Conservation (phyloP, 116 monocot genomes). For the Cymodocea nodosa region DNA sequence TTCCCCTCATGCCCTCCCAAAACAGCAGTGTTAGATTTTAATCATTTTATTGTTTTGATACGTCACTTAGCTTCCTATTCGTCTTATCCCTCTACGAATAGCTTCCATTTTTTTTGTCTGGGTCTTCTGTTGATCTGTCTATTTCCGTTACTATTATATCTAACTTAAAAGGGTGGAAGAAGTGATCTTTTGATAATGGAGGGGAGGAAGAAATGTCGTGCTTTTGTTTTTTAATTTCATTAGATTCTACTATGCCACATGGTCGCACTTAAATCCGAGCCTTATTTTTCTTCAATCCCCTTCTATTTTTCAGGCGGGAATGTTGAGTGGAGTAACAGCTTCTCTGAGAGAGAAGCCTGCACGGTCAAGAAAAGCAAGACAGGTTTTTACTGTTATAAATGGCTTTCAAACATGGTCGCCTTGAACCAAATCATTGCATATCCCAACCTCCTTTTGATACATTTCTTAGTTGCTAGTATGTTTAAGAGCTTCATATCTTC, state of each 20-base stretch:
- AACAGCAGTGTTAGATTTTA: background rate
- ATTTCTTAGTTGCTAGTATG: background rate
- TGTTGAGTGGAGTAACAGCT: slow-evolving; percentile 54
- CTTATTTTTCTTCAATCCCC: background rate
- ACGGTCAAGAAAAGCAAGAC: slow-evolving; percentile 84
- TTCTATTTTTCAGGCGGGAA: slow-evolving; percentile 37
- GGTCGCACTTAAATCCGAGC: background rate
- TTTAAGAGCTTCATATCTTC: background rate
- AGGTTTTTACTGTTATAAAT: slow-evolving; percentile 24
- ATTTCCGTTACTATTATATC: background rate
- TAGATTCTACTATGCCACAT: slow-evolving; percentile 4
- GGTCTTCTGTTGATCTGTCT: background rate
- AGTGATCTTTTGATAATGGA: too few species aligned
- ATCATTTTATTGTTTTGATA: too few species aligned
- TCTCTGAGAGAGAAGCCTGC: slow-evolving; percentile 71
- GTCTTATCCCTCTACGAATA: background rate
- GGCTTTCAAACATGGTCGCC: background rate
- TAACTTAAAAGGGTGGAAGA: background rate
- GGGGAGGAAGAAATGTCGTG: too few species aligned
- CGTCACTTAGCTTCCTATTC: background rate
- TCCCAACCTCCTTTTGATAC: background rate
- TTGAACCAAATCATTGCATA: slow-evolving; percentile 6
- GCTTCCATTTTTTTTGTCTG: background rate
- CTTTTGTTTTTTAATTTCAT: slow-evolving; percentile 7
- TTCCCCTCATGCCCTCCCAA: background rate